These are phyloP conservation scores for Penicillium ucsense DNA, from an alignment of 495 filamentous ascomycete species.

Conservation along the genomic window DNA sequence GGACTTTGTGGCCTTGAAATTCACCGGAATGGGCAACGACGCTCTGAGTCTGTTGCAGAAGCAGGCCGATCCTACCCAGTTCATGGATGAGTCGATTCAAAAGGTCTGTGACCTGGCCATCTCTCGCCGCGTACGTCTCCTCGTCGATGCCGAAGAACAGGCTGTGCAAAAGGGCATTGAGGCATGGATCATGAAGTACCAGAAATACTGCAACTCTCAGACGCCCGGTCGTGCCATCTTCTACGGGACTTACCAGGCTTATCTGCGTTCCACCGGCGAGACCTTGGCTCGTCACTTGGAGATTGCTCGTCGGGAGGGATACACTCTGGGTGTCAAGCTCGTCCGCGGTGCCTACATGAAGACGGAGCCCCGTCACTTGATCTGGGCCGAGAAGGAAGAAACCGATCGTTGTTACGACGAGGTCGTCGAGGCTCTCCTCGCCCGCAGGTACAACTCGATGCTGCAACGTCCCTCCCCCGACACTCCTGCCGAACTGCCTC, in stretches of 20 bases:
- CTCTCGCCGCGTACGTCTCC: slow-evolving; percentile 58
- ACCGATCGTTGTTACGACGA: slow-evolving; percentile 62
- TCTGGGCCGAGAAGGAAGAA: slow-evolving; percentile 73
- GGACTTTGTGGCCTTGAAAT: slow-evolving; percentile 87
- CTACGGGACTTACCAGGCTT: slow-evolving; percentile 76
- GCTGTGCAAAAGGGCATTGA: slow-evolving; percentile 76
- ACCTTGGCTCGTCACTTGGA: slow-evolving; percentile 59
- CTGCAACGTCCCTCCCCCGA: slow-evolving; percentile 31
- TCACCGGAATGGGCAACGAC: slow-evolving; percentile 80
- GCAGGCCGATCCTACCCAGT: slow-evolving; percentile 45
- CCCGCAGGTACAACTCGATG: slow-evolving; percentile 43
- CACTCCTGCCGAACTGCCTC: slow-evolving; percentile 41
- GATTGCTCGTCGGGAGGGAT: slow-evolving; percentile 54
- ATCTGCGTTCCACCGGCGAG: slow-evolving; percentile 60
- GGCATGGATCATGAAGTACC: slow-evolving; percentile 70
- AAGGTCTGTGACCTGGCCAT: slow-evolving; percentile 69
- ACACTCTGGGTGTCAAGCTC: slow-evolving; percentile 80
- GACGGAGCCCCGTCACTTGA: slow-evolving; percentile 65
- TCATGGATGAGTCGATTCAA: slow-evolving; percentile 59
- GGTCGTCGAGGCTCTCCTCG: slow-evolving; percentile 47
- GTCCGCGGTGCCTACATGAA: slow-evolving; percentile 87
- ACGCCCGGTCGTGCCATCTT: slow-evolving; percentile 51
- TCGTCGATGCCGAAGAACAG: slow-evolving; percentile 86
- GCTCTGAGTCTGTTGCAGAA: slow-evolving; percentile 56
- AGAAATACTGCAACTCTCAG: slow-evolving; percentile 66